Evolutionary conservation across 345 rosid genomes (phyloP), one percentile per base, ranked within the genome.

Genomic region (Firmiana major): DNA sequence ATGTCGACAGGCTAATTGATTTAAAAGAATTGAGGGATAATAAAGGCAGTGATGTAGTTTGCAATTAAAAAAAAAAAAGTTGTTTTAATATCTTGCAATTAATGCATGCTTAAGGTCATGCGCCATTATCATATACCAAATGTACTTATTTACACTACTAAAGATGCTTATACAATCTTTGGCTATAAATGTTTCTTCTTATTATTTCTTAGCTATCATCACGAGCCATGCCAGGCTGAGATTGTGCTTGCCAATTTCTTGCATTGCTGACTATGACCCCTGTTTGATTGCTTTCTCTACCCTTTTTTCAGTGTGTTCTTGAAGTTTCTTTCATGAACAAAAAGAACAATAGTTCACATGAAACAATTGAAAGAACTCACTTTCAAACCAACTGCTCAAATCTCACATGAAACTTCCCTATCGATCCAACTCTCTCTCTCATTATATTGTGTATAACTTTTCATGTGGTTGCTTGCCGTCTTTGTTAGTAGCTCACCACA

Each of bases 341-440:
- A 59, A 72, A 45, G 19, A 62, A 22, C 31, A 51, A n/a, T 16
- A 42, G 53, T 57, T 67, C 75, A 71, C 75, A 71, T 73, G 79
- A 72, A 60, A 42, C 26, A 71, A 12, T 51, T 31, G 74, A 42
- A 21, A 21, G 59, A 21, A 38, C 36, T 65, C 78, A 46, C 48
- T 16, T 21, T 67, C 74, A 71, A 49, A 58, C 43, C 59, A 26
- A 55, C 48, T n/a, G n/a, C 45, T 16, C 55, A 9, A n/a, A 43
- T 31, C 71, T 40, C 84, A 81, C 83, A 79, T 77, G 79, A 81
- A 77, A 54, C 5, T 71, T 34, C 42, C 42, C 22, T 46, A 21
- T 45, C 10, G 4, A 24, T 42, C 68, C 55, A 59, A 43, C 28
- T 36, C 24, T 6, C 24, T 48, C 42, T 28, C 36, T 49, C 74